Base-by-base conservation (phyloP, 208 protist species). In the Crithidia sp. region DNA sequence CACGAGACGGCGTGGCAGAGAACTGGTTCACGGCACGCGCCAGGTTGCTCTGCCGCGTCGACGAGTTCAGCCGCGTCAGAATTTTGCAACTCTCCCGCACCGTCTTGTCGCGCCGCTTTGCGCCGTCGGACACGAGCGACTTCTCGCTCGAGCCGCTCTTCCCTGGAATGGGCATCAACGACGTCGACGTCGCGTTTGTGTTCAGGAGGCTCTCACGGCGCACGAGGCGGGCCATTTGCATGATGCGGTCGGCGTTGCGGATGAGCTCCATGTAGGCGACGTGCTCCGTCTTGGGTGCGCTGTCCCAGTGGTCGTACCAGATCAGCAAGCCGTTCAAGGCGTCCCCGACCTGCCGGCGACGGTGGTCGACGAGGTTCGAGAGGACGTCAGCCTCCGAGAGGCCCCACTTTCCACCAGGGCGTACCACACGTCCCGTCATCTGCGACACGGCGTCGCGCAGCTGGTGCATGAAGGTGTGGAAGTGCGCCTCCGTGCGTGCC, bases 251-350 rank as follows among this genome's bases (percentile, higher is more conserved):
- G 9, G 72, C 67, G 69, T 94, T 94, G 64, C 89, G 89, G 71
- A 94, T 94, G 40, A 94, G 84, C 73, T 94, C 89, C 83, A 94
- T 85, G 76, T 91, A 91, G 55, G 81, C 84, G 8, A 89, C 82
- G 76, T 94, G 82, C 71, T 94, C 89, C 54, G 69, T 78, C 82
- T 91, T 94, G 13, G 85, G 80, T 8, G 86, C 77, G 43, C 87
- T 71, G 73, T 91, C 86, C 89, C 89, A 94, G 81, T 91, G 85
- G 60, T 94, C 89, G 68, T 94, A 94, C 89, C 89, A 94, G 65
- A 94, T 85, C 12, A 94, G 84, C n/a, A 94, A 60, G 9, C 89
- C 86, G 60, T 80, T 76, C 13, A 94, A 72, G 19, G 89, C 84
- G 47, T 85, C 78, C 19, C 84, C 76, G 8, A 84, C 82, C 57